Evolutionary conservation across 2,329 filamentous ascomycete genomes (phyloP).

Genomic region (Stromatinia cepivora): DNA sequence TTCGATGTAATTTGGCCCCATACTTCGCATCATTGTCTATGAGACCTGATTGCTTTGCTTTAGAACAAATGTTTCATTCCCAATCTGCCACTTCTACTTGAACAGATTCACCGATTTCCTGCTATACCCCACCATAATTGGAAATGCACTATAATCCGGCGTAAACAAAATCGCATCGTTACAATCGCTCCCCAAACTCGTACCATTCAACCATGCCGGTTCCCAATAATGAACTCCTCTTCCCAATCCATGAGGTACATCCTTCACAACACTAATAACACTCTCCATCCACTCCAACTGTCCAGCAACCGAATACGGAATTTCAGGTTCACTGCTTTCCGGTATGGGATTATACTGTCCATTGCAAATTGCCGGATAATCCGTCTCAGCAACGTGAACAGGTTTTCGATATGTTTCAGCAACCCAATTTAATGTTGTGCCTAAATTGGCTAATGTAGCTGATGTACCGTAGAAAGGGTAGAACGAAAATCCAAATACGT

Average conservation of each 20-base stretch:
- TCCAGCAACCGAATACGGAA: conserved; percentile 62
- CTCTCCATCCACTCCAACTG: conserved; percentile 61
- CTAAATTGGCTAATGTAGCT: conserved; percentile 59
- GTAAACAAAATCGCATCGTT: conserved; percentile 62
- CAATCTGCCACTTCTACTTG: neutral
- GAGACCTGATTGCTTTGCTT: neutral
- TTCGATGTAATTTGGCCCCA: neutral
- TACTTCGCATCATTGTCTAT: neutral
- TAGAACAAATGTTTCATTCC: neutral
- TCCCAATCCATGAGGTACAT: conserved; percentile 55
- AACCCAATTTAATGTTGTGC: conserved; percentile 57
- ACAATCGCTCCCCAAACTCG: conserved; percentile 63
- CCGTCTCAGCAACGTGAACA: conserved; percentile 66
- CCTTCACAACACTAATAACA: conserved; percentile 57
- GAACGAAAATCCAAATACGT: conserved; percentile 70
- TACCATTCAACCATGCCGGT: conserved; percentile 49
- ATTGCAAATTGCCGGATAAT: conserved; percentile 68
- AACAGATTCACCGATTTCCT: conserved; percentile 19
- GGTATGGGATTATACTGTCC: conserved; percentile 48
- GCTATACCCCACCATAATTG: conserved; percentile 16
- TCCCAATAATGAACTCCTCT: conserved; percentile 68
- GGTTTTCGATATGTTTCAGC: conserved; percentile 62
- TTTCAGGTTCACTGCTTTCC: conserved; percentile 44
- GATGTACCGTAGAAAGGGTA: conserved; percentile 68
- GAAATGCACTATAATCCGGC: conserved; percentile 38